Percentiles rank a stretch among this genome's conserved stretches.
Conservation (phyloP, 2,329 filamentous ascomycete species). For the Hymenoscyphus scutula region DNA sequence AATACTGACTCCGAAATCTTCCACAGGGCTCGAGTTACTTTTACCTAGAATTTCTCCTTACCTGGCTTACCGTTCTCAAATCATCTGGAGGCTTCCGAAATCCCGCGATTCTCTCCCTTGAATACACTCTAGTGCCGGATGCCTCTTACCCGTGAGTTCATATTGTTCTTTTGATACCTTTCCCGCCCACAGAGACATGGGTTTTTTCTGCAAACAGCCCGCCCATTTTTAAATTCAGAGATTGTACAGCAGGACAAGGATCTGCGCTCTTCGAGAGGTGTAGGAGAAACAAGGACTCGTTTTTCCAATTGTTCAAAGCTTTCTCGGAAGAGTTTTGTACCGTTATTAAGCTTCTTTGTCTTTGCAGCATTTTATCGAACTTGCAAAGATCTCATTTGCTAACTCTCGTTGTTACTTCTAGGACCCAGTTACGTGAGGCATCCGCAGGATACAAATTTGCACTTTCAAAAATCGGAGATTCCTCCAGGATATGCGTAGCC, state of each 20-base stretch:
- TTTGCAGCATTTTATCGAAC: too few species aligned
- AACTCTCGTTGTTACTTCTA: background rate
- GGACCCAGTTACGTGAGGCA: constrained; percentile 66
- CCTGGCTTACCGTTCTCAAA: constrained; percentile 66
- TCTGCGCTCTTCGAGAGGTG: too few species aligned
- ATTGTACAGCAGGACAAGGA: too few species aligned
- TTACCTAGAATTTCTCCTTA: constrained; percentile 79
- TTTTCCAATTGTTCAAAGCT: too few species aligned
- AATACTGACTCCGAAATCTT: too few species aligned
- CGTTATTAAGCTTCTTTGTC: too few species aligned
- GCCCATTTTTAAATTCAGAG: too few species aligned
- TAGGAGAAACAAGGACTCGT: too few species aligned
- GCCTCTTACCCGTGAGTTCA: constrained; percentile 57
- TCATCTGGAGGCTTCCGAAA: constrained; percentile 65
- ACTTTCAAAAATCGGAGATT: constrained; percentile 52
- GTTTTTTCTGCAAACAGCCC: too few species aligned
- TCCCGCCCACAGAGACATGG: background rate
- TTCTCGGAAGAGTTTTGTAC: too few species aligned
- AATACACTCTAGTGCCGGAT: constrained; percentile 73
- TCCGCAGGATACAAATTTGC: constrained; percentile 69
- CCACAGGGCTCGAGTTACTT: constrained; percentile 67
- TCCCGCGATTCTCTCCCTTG: constrained; percentile 74
- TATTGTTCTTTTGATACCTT: background rate
- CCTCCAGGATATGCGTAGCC: constrained; percentile 65
- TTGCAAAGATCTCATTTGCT: too few species aligned